Evolutionary conservation across 2,329 filamentous ascomycete species (phyloP), one percentile per base, ranked within the genome.

Genomic region (Aspergillus melleus): DNA sequence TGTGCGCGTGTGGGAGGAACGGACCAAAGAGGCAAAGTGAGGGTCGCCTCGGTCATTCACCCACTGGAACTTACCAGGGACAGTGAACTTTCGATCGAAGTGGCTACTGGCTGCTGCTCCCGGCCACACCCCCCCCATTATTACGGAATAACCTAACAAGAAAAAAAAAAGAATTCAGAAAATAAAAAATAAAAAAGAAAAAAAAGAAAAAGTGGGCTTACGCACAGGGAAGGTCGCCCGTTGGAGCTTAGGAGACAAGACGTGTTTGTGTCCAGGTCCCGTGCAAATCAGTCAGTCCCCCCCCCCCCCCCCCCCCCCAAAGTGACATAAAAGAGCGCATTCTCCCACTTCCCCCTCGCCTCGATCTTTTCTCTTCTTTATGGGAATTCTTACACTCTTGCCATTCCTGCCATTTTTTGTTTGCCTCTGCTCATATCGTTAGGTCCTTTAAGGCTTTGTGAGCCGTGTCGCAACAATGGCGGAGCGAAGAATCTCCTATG

Each of bases 401-500:
- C 72, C 73, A 74, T 74, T 65, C 66, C 66, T 68, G 72, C 60
- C 66, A 70, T 71, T 67, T 52, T 66, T 63, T 68, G 67, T 72
- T 64, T 71, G 69, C 66, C 62, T 69, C 68, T 66, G 68, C 72
- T 75, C 73, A 72, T 69, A 72, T 71, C 64, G 68, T 74, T 74
- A 68, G 71, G 72, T 72, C 66, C 68, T 61, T 59, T 59, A 62
- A 72, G 67, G 74, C 72, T 73, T 70, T 70, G 69, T 73, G 70
- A 76, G 74, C 74, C 73, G 67, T 67, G 73, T 42, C 16, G 70
- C 73, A 76, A 76, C 71, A 74, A 77, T 77, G 75, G 74, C 75
- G 72, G 75, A 77, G 72, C 74, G 74, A 74, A 76, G 74, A 70
- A 76, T 76, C 69, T 76, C 74, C 74, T 77, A 77, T 73, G 74